Evolutionary conservation across 2,329 filamentous ascomycete genomes (phyloP).

Genomic region (Sporothrix protearum): DNA sequence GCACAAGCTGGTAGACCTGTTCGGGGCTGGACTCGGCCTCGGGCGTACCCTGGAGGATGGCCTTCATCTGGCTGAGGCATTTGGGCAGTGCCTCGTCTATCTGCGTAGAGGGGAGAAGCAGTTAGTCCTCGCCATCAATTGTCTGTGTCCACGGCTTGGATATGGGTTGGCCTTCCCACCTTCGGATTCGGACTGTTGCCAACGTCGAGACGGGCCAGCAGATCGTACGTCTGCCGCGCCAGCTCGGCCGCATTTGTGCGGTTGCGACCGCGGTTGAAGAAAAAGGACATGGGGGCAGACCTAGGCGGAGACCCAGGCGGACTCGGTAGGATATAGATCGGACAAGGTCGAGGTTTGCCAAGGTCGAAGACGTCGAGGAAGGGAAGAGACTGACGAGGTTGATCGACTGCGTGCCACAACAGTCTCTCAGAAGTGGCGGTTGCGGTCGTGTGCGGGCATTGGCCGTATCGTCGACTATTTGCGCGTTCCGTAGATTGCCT

Average conservation of each 20-base stretch:
- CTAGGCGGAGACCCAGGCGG: not conserved
- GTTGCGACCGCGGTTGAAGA: slow-evolving; percentile 30
- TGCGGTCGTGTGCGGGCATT: slow-evolving; percentile 3
- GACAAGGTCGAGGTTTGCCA: not conserved
- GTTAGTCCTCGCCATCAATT: not conserved
- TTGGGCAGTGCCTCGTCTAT: slow-evolving; percentile 76
- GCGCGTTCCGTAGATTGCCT: not conserved
- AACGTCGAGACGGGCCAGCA: slow-evolving; percentile 29
- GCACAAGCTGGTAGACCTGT: slow-evolving; percentile 81
- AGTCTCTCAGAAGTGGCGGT: slow-evolving; percentile 7
- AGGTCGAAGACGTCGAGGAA: not conserved
- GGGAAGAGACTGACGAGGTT: not conserved
- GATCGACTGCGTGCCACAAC: not conserved
- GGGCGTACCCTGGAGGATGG: slow-evolving; percentile 87
- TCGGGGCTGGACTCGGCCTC: slow-evolving; percentile 84
- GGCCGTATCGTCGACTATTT: not conserved
- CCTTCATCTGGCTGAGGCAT: slow-evolving; percentile 85
- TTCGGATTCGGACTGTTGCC: slow-evolving; percentile 20
- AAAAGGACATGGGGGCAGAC: slow-evolving; percentile 30
- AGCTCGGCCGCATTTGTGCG: slow-evolving; percentile 31
- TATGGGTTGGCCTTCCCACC: slow-evolving; percentile 1
- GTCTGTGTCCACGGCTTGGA: not conserved
- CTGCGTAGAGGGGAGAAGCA: slow-evolving; percentile 43
- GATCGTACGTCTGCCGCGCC: slow-evolving; percentile 29
- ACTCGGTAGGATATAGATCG: not conserved